Conservation (phyloP, 2,329 filamentous ascomycete species). For the Thermomyces lanuginosus region DNA sequence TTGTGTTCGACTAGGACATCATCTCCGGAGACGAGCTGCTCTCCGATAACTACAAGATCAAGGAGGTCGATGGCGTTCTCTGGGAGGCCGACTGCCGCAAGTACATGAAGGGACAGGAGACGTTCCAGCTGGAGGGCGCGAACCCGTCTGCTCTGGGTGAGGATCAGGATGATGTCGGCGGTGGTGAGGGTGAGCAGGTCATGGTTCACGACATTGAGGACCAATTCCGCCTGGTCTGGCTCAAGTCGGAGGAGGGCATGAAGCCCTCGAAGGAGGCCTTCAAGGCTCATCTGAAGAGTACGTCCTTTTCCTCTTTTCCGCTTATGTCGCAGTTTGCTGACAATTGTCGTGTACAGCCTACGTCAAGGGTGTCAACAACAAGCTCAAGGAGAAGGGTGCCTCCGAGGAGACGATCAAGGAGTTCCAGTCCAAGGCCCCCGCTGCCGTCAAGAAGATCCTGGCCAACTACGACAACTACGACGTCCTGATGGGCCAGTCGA, state of each 20-base stretch:
- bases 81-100: conserved; percentile 89
- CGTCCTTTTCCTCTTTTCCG: conserved; percentile 11
- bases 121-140: conserved; percentile 54
- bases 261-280: conserved; percentile 65
- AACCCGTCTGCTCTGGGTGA: conserved; percentile 86
- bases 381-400: conserved; percentile 47
- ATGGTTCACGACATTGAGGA: conserved; percentile 85
- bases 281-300: conserved; percentile 72
- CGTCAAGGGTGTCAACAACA: conserved; percentile 74
- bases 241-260: conserved; percentile 26
- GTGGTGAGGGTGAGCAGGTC: conserved; percentile 44
- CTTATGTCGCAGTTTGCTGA: not conserved
- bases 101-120: conserved; percentile 56
- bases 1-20: conserved; percentile 50
- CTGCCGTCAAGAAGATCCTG: conserved; percentile 68
- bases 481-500: conserved; percentile 80
- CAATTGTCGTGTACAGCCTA: conserved; percentile 41
- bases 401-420: conserved; percentile 50
- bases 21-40: conserved; percentile 86
- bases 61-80: conserved; percentile 59
- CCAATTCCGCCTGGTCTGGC: conserved; percentile 70
- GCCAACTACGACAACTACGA: conserved; percentile 94
- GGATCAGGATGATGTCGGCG: conserved; percentile 52
- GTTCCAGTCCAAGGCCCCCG: conserved; percentile 62
- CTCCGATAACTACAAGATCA: conserved; percentile 82